phyloP scores from a whole-genome alignment of 116 monocot species.

The Papilionanthe hybrid region DNA sequence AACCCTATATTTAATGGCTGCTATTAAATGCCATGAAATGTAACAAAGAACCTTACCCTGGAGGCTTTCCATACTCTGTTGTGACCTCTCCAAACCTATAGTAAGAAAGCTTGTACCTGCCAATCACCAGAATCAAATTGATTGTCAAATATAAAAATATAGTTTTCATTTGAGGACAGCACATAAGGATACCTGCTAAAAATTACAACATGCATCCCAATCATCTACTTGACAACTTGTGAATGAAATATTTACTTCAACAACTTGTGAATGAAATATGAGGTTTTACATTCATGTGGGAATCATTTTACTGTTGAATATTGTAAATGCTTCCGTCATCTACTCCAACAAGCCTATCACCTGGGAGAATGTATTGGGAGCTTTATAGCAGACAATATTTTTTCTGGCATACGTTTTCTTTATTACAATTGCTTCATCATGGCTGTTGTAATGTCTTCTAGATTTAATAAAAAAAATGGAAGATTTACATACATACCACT shows the following conservation, averaged over 20 bases:
- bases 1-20: not conserved
- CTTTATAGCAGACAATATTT: not conserved
- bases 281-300: no score
- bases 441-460: not conserved
- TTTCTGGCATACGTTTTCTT: not conserved
- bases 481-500: no score
- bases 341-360: no score
- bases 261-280: no score
- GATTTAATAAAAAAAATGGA: not conserved
- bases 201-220: not conserved
- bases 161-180: not conserved
- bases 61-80: slow-evolving; percentile 82
- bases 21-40: not conserved
- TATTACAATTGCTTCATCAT: not conserved
- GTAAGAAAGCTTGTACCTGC: slow-evolving; percentile 89
- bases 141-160: not conserved
- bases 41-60: slow-evolving; percentile 46
- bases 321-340: no score
- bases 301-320: no score
- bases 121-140: slow-evolving; percentile 11
- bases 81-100: slow-evolving; percentile 80
- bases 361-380: not conserved
- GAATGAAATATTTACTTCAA: no score
- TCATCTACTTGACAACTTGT: not conserved
- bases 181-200: not conserved